A percentile compares a stretch with the other conserved stretches of the same genome.
phyloP scores from a whole-genome alignment of 2,329 filamentous ascomycete genomes.

The Exophiala sp. region DNA sequence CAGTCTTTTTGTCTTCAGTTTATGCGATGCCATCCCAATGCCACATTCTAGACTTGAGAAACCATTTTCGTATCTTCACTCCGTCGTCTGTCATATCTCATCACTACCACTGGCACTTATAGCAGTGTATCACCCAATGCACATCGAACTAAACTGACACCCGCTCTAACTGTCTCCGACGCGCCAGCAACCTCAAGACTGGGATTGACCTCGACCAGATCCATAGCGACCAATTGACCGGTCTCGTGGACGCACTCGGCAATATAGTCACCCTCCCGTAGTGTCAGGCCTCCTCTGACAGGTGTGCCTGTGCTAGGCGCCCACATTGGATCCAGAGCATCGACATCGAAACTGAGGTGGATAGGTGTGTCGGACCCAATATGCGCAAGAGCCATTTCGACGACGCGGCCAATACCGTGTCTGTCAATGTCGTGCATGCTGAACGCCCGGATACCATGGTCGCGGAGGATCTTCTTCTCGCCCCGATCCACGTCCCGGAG shows the following conservation, averaged over 20 bases:
- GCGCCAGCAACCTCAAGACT: constrained; percentile 67
- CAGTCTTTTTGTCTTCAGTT: too few species aligned
- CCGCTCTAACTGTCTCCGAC: constrained; percentile 81
- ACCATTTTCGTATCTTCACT: not conserved
- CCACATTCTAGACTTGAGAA: not conserved
- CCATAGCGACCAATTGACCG: constrained; percentile 72
- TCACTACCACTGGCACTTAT: constrained; percentile 38
- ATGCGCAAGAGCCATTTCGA: constrained; percentile 97
- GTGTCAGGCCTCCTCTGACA: constrained; percentile 85
- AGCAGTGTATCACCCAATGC: constrained; percentile 88
- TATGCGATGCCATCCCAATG: not conserved
- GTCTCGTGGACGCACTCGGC: constrained; percentile 82
- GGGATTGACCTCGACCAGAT: constrained; percentile 80
- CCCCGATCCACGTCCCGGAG: constrained; percentile 87
- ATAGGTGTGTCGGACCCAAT: constrained; percentile 94
- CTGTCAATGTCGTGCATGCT: constrained; percentile 98
- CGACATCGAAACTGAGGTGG: constrained; percentile 95
- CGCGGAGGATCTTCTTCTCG: constrained; percentile 87
- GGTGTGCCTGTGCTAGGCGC: constrained; percentile 94
- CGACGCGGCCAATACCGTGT: constrained; percentile 88
- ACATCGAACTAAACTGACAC: constrained; percentile 86
- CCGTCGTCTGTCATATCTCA: not conserved
- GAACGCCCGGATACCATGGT: constrained; percentile 91
- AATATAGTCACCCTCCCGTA: constrained; percentile 96
- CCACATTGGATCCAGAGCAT: constrained; percentile 93